Percentiles rank a stretch among this genome's conserved stretches.
Conservation (phyloP, 805 yeast genomes). For the Torulaspora microellipsoides region DNA sequence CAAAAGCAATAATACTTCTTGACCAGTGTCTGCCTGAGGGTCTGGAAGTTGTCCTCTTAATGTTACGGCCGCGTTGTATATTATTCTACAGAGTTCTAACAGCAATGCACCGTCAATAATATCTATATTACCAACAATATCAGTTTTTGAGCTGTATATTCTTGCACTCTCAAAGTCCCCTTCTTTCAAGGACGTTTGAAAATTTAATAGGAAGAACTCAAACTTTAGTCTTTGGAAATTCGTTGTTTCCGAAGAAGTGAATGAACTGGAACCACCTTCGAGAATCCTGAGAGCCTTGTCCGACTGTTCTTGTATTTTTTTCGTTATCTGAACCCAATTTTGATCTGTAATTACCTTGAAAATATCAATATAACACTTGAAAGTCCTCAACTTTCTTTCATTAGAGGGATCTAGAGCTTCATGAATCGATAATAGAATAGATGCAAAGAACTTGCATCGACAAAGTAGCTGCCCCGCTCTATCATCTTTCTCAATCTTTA, state of each 20-base stretch:
- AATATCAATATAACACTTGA: constrained; percentile 32
- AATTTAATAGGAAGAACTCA: constrained; percentile 33
- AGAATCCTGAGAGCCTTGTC: constrained; percentile 26
- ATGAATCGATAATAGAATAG: constrained; percentile 32
- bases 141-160: constrained; percentile 34
- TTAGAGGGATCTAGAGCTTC: constrained; percentile 26
- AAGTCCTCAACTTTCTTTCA: constrained; percentile 27
- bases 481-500: constrained; percentile 21
- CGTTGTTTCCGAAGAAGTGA: constrained; percentile 6
- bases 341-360: constrained; percentile 32
- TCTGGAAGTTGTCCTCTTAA: constrained; percentile 9
- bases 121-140: constrained; percentile 12
- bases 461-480: constrained; percentile 11
- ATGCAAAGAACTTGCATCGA: constrained; percentile 29
- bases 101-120: constrained; percentile 13
- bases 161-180: constrained; percentile 36
- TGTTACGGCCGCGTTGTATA: constrained; percentile 33
- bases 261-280: constrained; percentile 15
- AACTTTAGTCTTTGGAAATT: constrained; percentile 21
- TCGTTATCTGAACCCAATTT: constrained; percentile 14
- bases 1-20: constrained; percentile 18
- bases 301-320: constrained; percentile 29
- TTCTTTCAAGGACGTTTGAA: constrained; percentile 31
- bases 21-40: neutral
- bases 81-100: constrained; percentile 33